Evolutionary conservation across 1,284 basidiomycete species (phyloP).

Genomic region (Lentinula novae-zelandiae): DNA sequence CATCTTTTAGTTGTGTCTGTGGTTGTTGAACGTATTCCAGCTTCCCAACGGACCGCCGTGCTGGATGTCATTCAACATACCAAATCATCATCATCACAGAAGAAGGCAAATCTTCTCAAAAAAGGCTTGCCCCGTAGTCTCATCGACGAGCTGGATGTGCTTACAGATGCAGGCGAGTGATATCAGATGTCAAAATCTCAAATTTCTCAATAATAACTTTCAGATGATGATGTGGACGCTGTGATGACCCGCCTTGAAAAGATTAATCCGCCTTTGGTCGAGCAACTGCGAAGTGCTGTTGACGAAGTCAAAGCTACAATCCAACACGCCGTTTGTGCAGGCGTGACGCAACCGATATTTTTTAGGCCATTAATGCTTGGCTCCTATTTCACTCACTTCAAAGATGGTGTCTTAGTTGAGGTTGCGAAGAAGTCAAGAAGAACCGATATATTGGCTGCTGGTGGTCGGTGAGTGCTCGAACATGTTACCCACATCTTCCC

Average conservation of each 20-base stretch:
- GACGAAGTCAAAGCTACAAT: conserved; percentile 65
- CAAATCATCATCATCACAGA: conserved; percentile 64
- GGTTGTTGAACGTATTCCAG: conserved; percentile 57
- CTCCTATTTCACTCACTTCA: conserved; percentile 60
- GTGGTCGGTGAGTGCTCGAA: conserved; percentile 58
- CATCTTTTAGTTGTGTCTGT: conserved; percentile 55
- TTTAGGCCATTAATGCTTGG: conserved; percentile 75
- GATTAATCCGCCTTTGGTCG: conserved; percentile 48
- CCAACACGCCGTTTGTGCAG: conserved; percentile 58
- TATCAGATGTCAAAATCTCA: not conserved
- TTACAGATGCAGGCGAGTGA: conserved; percentile 56
- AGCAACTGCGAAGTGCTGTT: conserved; percentile 44
- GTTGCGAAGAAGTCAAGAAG: conserved; percentile 66
- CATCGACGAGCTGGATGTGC: conserved; percentile 66
- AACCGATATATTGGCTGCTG: conserved; percentile 73
- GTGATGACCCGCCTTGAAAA: conserved; percentile 58
- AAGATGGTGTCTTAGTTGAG: conserved; percentile 73
- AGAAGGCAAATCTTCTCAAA: conserved; percentile 61
- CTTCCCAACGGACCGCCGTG: conserved; percentile 46
- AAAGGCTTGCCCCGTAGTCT: conserved; percentile 60
- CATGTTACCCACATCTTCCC: not conserved
- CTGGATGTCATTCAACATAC: conserved; percentile 60
- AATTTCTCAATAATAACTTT: not conserved
- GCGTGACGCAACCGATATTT: conserved; percentile 57
- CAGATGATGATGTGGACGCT: conserved; percentile 61